Base-by-base conservation (phyloP, 371 early-diverging fungal genomes). In the Mucor indicus region DNA sequence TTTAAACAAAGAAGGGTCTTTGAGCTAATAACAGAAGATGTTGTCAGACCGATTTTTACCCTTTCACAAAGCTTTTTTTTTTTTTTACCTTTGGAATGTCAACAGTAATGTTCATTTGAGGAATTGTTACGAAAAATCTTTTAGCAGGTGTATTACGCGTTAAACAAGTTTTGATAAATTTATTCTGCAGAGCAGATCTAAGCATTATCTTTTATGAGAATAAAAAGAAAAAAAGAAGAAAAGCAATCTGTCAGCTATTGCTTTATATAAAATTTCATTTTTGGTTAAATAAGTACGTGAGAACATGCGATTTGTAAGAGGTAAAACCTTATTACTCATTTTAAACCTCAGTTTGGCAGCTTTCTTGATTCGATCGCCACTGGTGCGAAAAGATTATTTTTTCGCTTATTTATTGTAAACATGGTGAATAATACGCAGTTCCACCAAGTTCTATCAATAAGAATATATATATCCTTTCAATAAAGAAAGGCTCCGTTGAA, bases 1-100 rank as follows among this genome's bases (percentile, higher is more conserved):
- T 23, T 78, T 69, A 45, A 85, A 62, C 33, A 85, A 63, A 1
- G 60, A 50, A 23, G 62, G 55, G 55, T 85, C 81, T 17, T 69
- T 72, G 37, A 84, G 62, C 81, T 85, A 39, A n/a, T 38, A 46
- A 2, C 5, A 24, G 45, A 12, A 29, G 32, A 13, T 7, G 2
- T 38, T 15, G 20, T 6, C 2, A 35, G 17, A 16, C n/a, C 8
- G 17, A 27, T 11, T 8, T 13, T 36, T 17, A 24, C 13, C 4
- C 6, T 17, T 30, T 10, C 7, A n/a, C 22, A 13, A 20, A 13
- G 22, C 3, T 15, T 22, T n/a, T 1, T 15, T 3, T 38, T 30
- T 21, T 31, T 19, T 38, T 12, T 54, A 72, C 72, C 62, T 72
- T 62, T 20, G 72, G 72, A 24, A 65, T 42, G 9, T 53, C 29